Percentiles rank a stretch among this genome's conserved stretches.
Conservation (phyloP, 2,329 filamentous ascomycete species). For the Aspergillus pseudotamarii region DNA sequence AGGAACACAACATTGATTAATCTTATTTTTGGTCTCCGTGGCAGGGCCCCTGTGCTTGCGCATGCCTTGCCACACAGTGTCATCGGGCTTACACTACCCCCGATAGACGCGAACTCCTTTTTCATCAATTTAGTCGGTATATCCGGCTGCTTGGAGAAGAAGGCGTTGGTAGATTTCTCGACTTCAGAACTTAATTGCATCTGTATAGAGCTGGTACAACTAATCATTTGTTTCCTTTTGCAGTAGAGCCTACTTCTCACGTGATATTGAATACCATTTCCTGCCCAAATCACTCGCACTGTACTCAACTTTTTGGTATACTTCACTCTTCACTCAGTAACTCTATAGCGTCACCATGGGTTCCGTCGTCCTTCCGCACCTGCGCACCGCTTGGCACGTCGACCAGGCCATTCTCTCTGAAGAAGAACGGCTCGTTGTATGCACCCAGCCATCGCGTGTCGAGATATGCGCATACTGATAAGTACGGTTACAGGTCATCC, state of each 20-base stretch:
- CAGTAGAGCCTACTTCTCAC: too few relatives aligned
- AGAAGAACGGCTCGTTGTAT: constrained; percentile 73
- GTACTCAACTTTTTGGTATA: background rate
- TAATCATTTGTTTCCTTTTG: too few relatives aligned
- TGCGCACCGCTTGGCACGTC: constrained; percentile 94
- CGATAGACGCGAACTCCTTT: constrained; percentile 67
- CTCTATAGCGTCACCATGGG: constrained; percentile 57
- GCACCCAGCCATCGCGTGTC: background rate
- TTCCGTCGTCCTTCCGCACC: constrained; percentile 88
- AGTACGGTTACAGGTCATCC: constrained; percentile 66
- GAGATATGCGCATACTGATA: constrained; percentile 34
- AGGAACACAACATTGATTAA: constrained; percentile 75
- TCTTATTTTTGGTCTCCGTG: constrained; percentile 70
- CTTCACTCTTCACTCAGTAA: background rate
- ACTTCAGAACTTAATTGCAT: too few relatives aligned
- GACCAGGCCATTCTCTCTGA: constrained; percentile 92
- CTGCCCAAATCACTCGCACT: background rate
- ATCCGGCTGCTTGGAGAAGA: constrained; percentile 62
- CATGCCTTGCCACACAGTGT: constrained; percentile 68
- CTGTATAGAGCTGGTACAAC: too few relatives aligned
- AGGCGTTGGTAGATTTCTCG: constrained; percentile 7
- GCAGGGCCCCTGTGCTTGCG: constrained; percentile 71
- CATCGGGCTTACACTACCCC: constrained; percentile 75
- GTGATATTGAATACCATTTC: constrained; percentile 4
- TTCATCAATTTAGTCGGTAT: constrained; percentile 63